Percentiles rank a stretch among this genome's conserved stretches.
phyloP scores from a whole-genome alignment of 169 alveolate species.

The Plasmodium gallinaceum region DNA sequence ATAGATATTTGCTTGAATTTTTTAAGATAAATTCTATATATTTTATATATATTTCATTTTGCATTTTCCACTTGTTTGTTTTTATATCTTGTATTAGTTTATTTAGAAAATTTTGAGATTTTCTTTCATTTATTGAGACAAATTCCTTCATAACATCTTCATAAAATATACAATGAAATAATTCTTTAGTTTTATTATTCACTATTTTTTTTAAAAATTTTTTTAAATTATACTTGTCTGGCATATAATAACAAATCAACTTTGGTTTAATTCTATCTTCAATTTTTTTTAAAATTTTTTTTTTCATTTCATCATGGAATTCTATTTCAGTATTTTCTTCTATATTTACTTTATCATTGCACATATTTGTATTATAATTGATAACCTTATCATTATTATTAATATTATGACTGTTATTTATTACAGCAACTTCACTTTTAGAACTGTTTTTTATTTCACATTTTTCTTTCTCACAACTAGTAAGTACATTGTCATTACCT shows the following conservation, averaged over 20 bases:
- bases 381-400: neutral
- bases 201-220: constrained; percentile 24
- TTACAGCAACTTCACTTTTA: no score
- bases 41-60: constrained; percentile 23
- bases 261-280: constrained; percentile 46
- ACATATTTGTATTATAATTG: neutral
- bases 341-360: neutral
- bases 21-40: constrained; percentile 13
- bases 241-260: constrained; percentile 37
- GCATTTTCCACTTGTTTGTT: constrained; percentile 14
- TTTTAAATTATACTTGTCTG: constrained; percentile 39
- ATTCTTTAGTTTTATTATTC: neutral
- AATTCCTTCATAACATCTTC: constrained; percentile 39
- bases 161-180: constrained; percentile 29
- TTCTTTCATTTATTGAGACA: neutral
- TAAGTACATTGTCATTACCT: no score
- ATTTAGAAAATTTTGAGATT: constrained; percentile 10
- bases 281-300: constrained; percentile 28
- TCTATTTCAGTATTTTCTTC: neutral
- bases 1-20: constrained; percentile 26
- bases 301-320: constrained; percentile 34
- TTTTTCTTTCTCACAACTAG: no score
- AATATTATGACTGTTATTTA: neutral
- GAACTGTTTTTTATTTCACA: no score
- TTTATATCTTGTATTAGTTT: constrained; percentile 26